Base-by-base conservation (phyloP, 1,139 yeast genomes). In the Nakaseomyces nivariensis region DNA sequence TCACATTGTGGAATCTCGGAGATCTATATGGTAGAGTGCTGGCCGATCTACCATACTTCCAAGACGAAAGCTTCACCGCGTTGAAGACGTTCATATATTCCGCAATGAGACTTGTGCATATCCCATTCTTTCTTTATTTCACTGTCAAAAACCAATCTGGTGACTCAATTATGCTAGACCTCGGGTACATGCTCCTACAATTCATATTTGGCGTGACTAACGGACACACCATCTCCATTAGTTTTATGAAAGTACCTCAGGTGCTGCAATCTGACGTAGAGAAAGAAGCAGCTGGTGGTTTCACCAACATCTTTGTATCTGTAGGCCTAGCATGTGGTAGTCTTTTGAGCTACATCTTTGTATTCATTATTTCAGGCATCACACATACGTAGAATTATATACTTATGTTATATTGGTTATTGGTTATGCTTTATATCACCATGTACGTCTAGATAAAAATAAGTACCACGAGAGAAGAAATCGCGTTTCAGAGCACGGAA, bases 261-360 rank as follows among this genome's bases (percentile, higher is more conserved):
- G 72, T 73, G 49, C 72, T 83, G 52, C 76, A 74, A 34, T 72
- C 68, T 13, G 85, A 79, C 44, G 76, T 76, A 24, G 94, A 87
- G 61, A 82, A 81, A 64, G 89, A 86, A 56, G 96, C 96, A 0
- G 96, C 97, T 0, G 96, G 97, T 38, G 97, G 96, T 3, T 85
- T 89, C 64, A 85, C 95, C 51, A 80, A 88, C 1, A 79, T 88
- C 17, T 79, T 85, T 56, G 73, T 88, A 49, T 82, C 90, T 52
- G 61, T 79, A 24, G 96, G 96, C 0, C 72, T 89, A 50, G 81
- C 94, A 0, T 71, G 76, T 3, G 97, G 97, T 1, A 81, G 95
- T 55, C 59, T 89, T 1, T 64, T 83, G 48, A 83, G 95, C 60
- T 87, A 87, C 62, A 61, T 79, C 1, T 74, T 86, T 51, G 89